These are phyloP conservation scores for Earliella scabrosa DNA, from an alignment of 1,284 basidiomycete genomes.

Conservation along the genomic window DNA sequence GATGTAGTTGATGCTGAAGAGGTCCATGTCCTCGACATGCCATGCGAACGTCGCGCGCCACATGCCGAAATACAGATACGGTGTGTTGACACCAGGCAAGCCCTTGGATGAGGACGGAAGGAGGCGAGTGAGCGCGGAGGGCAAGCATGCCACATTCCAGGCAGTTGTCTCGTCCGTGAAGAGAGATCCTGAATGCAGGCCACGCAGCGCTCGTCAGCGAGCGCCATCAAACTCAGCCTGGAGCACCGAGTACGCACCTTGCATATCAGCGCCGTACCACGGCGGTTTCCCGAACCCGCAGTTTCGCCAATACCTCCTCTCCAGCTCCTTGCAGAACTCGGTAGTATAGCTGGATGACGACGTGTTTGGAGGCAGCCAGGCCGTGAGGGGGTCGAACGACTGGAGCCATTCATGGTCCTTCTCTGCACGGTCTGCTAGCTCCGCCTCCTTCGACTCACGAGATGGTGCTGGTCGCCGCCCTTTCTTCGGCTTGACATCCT, in stretches of 20 bases:
- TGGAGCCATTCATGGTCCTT: conserved; percentile 70
- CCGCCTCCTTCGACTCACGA: conserved; percentile 56
- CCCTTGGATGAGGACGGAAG: conserved; percentile 67
- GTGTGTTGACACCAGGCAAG: conserved; percentile 95
- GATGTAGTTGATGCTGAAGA: conserved; percentile 99
- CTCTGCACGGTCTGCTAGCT: conserved; percentile 53
- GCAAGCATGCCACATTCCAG: conserved; percentile 95
- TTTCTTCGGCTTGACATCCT: conserved; percentile 47
- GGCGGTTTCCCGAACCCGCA: conserved; percentile 86
- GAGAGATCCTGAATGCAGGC: conserved; percentile 65
- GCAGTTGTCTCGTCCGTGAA: conserved; percentile 81
- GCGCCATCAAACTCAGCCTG: not conserved
- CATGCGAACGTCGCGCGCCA: conserved; percentile 99
- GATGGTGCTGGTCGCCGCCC: conserved; percentile 48
- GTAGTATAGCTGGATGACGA: conserved; percentile 77
- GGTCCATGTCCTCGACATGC: conserved; percentile 98
- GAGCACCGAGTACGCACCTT: conserved; percentile 54
- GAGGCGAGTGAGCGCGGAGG: conserved; percentile 87
- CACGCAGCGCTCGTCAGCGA: not conserved
- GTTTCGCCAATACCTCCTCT: conserved; percentile 92
- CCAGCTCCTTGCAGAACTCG: conserved; percentile 87
- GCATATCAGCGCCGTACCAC: conserved; percentile 97
- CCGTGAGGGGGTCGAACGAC: conserved; percentile 67
- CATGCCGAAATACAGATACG: conserved; percentile 99
- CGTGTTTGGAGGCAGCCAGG: conserved; percentile 82